A percentile compares a stretch with the other conserved stretches of the same genome.
These are phyloP conservation scores for Polyplosphaeria fusca DNA, from an alignment of 495 filamentous ascomycete species.

Conservation along the genomic window DNA sequence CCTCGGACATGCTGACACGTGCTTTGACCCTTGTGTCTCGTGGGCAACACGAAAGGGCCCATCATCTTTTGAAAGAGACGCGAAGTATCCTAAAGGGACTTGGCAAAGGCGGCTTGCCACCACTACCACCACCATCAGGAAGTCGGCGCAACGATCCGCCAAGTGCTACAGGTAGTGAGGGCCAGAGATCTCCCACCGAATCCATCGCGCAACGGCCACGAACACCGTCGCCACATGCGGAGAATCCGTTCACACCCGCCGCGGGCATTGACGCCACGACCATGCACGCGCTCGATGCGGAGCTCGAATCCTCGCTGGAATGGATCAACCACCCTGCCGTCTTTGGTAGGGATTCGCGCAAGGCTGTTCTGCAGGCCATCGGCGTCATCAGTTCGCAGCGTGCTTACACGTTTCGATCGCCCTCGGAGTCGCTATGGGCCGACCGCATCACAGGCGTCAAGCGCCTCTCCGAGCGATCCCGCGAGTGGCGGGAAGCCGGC, in stretches of 20 bases:
- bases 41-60: slow-evolving; percentile 88
- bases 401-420: slow-evolving; percentile 88
- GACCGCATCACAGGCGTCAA: slow-evolving; percentile 73
- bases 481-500: slow-evolving; percentile 83
- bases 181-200: slow-evolving; percentile 30
- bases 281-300: slow-evolving; percentile 82
- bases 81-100: slow-evolving; percentile 93
- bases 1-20: slow-evolving; percentile 95
- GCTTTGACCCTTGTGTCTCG: slow-evolving; percentile 87
- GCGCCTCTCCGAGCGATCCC: slow-evolving; percentile 69
- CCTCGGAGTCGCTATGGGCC: slow-evolving; percentile 82
- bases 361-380: slow-evolving; percentile 93
- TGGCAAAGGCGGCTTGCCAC: slow-evolving; percentile 90
- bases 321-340: slow-evolving; percentile 98
- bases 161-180: slow-evolving; percentile 21
- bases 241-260: slow-evolving; percentile 61
- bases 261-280: slow-evolving; percentile 73
- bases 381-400: slow-evolving; percentile 93
- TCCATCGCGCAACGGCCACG: slow-evolving; percentile 32
- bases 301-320: slow-evolving; percentile 89
- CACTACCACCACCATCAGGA: slow-evolving; percentile 61
- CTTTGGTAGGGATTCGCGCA: slow-evolving; percentile 90
- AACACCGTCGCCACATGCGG: slow-evolving; percentile 50
- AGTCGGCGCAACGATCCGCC: slow-evolving; percentile 38
- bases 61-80: slow-evolving; percentile 88